These are phyloP conservation scores for Penicillium odoratum DNA, from an alignment of 495 filamentous ascomycete species.

Conservation along the genomic window DNA sequence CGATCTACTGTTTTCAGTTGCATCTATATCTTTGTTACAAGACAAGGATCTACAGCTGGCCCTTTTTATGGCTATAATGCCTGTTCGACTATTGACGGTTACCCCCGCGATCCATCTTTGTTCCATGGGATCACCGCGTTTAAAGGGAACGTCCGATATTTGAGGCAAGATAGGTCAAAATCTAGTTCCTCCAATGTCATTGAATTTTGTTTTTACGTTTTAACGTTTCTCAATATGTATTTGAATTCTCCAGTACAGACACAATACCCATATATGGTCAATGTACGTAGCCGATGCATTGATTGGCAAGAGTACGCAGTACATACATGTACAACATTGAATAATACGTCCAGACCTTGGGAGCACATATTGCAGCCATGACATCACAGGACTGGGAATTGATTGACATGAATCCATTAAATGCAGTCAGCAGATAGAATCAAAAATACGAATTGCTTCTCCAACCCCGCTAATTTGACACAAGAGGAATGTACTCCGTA, in stretches of 20 bases:
- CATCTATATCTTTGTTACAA: background rate
- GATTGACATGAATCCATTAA: background rate
- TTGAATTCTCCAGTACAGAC: too few species aligned
- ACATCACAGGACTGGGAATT: background rate
- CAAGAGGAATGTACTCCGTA: background rate
- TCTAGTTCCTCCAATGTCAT: background rate
- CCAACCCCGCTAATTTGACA: background rate
- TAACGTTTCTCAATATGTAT: too few species aligned
- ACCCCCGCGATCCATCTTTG: conserved; percentile 12
- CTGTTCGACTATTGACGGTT: conserved; percentile 6
- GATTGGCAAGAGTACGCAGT: background rate
- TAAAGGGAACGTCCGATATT: conserved; percentile 10
- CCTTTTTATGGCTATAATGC: background rate
- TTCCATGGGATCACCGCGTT: conserved; percentile 15
- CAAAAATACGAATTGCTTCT: background rate
- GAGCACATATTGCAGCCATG: background rate
- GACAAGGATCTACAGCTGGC: background rate
- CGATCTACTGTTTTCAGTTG: conserved; percentile 1
- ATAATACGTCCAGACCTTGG: too few species aligned
- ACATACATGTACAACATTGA: too few species aligned
- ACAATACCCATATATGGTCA: background rate
- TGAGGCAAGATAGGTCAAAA: background rate
- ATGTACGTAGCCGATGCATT: background rate
- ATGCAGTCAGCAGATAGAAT: background rate
- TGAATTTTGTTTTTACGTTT: background rate